Conservation (phyloP, 106 monocot species). For the Chionographis japonica region DNA sequence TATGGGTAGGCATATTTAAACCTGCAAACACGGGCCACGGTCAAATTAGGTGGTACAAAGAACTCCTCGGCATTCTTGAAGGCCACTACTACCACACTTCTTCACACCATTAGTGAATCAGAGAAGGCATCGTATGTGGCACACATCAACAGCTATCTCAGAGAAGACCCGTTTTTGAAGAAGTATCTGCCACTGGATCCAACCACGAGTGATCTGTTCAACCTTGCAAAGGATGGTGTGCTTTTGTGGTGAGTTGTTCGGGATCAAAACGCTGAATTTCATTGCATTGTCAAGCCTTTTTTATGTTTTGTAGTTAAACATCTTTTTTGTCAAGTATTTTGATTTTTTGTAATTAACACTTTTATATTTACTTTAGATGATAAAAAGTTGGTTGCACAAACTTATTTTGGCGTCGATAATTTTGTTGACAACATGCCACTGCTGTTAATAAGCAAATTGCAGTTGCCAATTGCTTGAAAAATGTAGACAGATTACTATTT, state of each 20-base stretch:
- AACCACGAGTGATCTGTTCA: conserved; percentile 50
- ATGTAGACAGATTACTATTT: neutral
- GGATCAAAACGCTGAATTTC: neutral
- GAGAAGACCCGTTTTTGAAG: conserved; percentile 68
- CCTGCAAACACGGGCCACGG: conserved; percentile 45
- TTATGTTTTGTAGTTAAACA: neutral
- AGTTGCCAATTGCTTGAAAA: neutral
- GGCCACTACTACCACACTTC: conserved; percentile 61
- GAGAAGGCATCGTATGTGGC: conserved; percentile 86
- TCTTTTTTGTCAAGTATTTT: neutral
- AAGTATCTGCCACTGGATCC: conserved; percentile 73
- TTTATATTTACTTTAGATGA: no score
- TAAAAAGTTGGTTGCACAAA: no score
- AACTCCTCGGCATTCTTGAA: conserved; percentile 63
- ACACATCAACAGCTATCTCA: conserved; percentile 67
- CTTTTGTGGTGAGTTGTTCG: conserved; percentile 60
- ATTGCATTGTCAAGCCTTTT: conserved; percentile 3
- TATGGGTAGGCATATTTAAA: conserved; percentile 44
- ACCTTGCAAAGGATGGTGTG: conserved; percentile 70
- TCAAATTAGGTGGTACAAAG: conserved; percentile 45
- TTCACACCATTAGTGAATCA: conserved; percentile 75
- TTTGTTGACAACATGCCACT: no score
- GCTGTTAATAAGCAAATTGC: no score
- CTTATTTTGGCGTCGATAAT: no score
- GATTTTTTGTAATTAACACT: neutral